phyloP scores from a whole-genome alignment of 768 basidiomycete species.

The Tulasnella sp. region DNA sequence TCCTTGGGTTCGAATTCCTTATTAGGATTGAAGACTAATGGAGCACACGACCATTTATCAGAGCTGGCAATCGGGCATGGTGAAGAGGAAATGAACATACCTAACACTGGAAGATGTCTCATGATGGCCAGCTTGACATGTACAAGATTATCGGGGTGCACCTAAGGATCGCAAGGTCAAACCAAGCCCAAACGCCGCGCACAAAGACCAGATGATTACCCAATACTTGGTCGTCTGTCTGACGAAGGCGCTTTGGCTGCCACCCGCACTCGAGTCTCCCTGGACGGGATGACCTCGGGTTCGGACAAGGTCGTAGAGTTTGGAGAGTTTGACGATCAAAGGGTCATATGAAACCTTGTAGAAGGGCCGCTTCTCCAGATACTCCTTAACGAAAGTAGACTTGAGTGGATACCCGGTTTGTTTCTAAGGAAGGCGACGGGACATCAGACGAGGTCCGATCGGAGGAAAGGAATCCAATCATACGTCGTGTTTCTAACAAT shows the following conservation, averaged over 20 bases:
- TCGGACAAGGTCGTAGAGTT: conserved; percentile 89
- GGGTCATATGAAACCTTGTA: conserved; percentile 97
- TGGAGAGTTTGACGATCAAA: conserved; percentile 92
- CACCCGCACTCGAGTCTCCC: conserved; percentile 92
- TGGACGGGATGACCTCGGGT: conserved; percentile 91
- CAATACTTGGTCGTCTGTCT: conserved; percentile 99
- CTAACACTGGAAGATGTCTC: conserved; percentile 87
- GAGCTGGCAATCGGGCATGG: background rate
- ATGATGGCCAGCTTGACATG: conserved; percentile 90
- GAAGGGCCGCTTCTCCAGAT: conserved; percentile 91
- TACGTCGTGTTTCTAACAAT: conserved; percentile 84
- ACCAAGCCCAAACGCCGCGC: conserved; percentile 24
- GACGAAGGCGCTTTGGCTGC: conserved; percentile 95
- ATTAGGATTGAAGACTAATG: conserved; percentile 81
- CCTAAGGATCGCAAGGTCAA: conserved; percentile 33
- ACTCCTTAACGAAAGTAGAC: conserved; percentile 82
- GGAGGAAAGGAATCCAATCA: conserved; percentile 31
- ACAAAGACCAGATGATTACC: conserved; percentile 46
- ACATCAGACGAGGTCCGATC: background rate
- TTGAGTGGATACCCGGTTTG: conserved; percentile 80
- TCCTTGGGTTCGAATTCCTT: conserved; percentile 89
- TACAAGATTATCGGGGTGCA: conserved; percentile 92
- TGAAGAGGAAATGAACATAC: conserved; percentile 43
- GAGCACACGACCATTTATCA: conserved; percentile 22
- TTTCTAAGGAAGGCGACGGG: conserved; percentile 56